Base-by-base conservation (phyloP, 306 rosid genomes). In the Purshia tridentata region DNA sequence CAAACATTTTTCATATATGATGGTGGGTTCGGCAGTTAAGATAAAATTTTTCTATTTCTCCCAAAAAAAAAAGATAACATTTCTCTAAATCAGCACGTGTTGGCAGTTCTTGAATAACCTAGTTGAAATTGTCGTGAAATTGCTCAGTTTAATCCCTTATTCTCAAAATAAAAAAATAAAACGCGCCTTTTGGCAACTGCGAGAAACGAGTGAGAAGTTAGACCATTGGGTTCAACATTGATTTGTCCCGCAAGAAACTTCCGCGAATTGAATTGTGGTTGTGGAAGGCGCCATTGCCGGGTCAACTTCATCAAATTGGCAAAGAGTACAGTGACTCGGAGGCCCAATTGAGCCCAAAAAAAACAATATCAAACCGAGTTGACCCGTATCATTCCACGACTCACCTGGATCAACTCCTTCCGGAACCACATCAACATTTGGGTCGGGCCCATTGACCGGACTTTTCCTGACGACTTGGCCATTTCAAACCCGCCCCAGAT, bases 401-500 rank as follows among this genome's bases (percentile, higher is more conserved):
- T 58, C n/a, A 35, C 41, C 9, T 5, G 13, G 19, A 13, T 22
- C 20, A 7, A 5, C 23, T 4, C 8, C 20, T 29, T n/a, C 46
- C 59, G 23, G 56, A 15, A 4, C 45, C 57, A 40, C n/a, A 67
- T 35, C n/a, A n/a, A 7, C 9, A 3, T 0, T 15, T 4, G 74
- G 44, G 41, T 55, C n/a, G 29, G 22, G 16, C 18, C 74, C 53
- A 9, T 67, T 62, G 22, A 40, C 16, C 18, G 13, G 14, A 40
- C 49, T 62, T 62, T 62, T 4, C 19, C 18, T 18, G 58, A n/a
- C 58, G 48, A 44, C 64, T 52, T 73, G 53, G 9, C 66, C 54
- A 44, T 18, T 70, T 55, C 45, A 53, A 29, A 70, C 75, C 75
- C 75, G 75, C 54, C 65, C 75, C 54, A 44, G 16, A 70, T 47